Base-by-base conservation (phyloP, 2,329 filamentous ascomycete genomes). In the Sphaceloma murrayae region DNA sequence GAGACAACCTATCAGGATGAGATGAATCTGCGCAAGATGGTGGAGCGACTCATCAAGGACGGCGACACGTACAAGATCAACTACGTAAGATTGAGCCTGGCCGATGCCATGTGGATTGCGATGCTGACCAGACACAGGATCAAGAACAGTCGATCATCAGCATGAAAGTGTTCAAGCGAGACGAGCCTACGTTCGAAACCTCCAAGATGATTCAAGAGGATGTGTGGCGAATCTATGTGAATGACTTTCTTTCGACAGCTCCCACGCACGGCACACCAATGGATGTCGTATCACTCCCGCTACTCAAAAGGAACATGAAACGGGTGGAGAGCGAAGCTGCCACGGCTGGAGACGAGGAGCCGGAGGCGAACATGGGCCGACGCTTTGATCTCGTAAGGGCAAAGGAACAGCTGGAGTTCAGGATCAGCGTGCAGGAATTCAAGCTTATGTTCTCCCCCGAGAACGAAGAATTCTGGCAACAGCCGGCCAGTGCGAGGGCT, bases 181-280 rank as follows among this genome's bases (percentile, higher is more conserved):
- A 94, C 52, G 86, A 94, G 53, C 81, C 70, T 1, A 79, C 76
- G 0, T 71, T 94, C 69, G 82, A 91, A 57, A 76, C 80, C 40
- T 80, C 81, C 46, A 80, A 86, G 50, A 74, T 78, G 17, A 73
- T 69, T 43, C 64, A 68, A 3, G 72, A 78, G 51, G 72, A 73
- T 50, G 68, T 78, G 29, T 98, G 91, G 91, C 85, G 89, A 55
- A 94, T 93, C 66, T 98, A 98, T 60, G 85, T 94, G 46, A 88
- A 89, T 13, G 87, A 88, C 0, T 96, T 84, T 62, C 84, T 86
- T 53, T 85, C 86, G 51, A 75, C 88, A 17, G 86, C 94, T 57
- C 84, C 85, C 2, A 98, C 91, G 0, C 71, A 67, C 43, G 62
- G 63, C 32, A 58, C 70, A 5, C 39, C 46, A 3, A 39, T 29